Base-by-base conservation (phyloP, 495 filamentous ascomycete genomes). In the Talaromyces thailandensis region DNA sequence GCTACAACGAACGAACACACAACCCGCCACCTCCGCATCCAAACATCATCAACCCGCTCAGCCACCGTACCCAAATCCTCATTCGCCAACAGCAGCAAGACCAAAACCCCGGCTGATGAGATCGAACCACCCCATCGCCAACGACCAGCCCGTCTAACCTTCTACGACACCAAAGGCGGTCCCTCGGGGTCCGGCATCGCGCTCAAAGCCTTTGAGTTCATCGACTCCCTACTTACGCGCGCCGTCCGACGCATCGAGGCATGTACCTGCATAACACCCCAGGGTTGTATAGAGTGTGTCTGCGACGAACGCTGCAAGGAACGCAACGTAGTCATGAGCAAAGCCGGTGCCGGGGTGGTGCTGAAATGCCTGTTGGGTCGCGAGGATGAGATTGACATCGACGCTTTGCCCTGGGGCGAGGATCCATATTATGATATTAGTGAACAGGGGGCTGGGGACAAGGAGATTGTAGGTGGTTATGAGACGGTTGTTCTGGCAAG, bases 91-190 rank as follows among this genome's bases (percentile, higher is more conserved):
- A 23, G 57, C 7, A 61, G 53, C 16, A 35, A 35, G 31, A 62
- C 64, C 32, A 26, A 63, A 58, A 14, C 1, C 48, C 7, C 21
- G 14, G 18, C 37, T 26, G 60, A 67, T 21, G 66, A 69, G 57
- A 65, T 43, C 7, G 64, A 67, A 56, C 76, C 76, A 12, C 86
- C 84, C 14, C 71, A 74, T 1, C 82, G 94, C n/a, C 95, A 94
- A 71, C 80, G 94, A 6, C 93, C 94, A 0, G 94, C 93, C 0
- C 76, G 94, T 9, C 75, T 98, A 61, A 96, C 91, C 0, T 96
- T 98, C 74, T 98, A 96, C 72, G 94, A 98, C 68, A 88, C 91
- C 8, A 94, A 94, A 71, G 94, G 92, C 21, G 94, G 93, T 0
- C 81, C 87, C 0, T 85, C 83, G 55, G 92, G 92, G 0, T 88